phyloP scores from a whole-genome alignment of 352 stramenopile genomes.

The Phytopythium montanum region DNA sequence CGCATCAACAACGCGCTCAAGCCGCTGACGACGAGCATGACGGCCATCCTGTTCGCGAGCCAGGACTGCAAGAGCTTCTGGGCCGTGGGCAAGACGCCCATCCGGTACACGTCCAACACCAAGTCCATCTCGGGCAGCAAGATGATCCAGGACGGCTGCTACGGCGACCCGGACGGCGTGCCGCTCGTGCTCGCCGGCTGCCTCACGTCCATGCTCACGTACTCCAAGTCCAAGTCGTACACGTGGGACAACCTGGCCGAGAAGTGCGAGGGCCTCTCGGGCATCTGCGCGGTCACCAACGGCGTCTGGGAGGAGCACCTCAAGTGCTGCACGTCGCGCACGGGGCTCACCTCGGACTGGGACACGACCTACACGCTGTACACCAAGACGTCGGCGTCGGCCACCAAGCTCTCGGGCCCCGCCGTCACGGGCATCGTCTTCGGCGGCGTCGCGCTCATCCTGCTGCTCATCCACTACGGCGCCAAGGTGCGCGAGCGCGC shows the following conservation, averaged over 20 bases:
- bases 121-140: constrained; percentile 75
- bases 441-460: constrained; percentile 72
- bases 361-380: constrained; percentile 71
- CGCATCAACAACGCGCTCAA: constrained; percentile 65
- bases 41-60: constrained; percentile 78
- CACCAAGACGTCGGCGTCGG: constrained; percentile 38
- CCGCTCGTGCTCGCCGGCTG: constrained; percentile 83
- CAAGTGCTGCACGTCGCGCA: constrained; percentile 66
- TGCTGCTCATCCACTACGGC: constrained; percentile 80
- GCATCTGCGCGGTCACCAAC: constrained; percentile 83
- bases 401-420: constrained; percentile 57
- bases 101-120: constrained; percentile 70
- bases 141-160: constrained; percentile 84
- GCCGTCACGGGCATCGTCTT: constrained; percentile 82
- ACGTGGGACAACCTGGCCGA: constrained; percentile 77
- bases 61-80: constrained; percentile 86
- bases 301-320: constrained; percentile 81
- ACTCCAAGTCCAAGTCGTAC: constrained; percentile 80
- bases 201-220: constrained; percentile 64
- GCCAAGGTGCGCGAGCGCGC: constrained; percentile 79
- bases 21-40: constrained; percentile 37
- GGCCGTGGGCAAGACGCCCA: constrained; percentile 69
- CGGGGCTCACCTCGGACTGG: constrained; percentile 60
- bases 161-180: constrained; percentile 48
- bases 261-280: constrained; percentile 75